Base-by-base conservation (phyloP, 176 grass and related monocot species). In the Zea luxurians region DNA sequence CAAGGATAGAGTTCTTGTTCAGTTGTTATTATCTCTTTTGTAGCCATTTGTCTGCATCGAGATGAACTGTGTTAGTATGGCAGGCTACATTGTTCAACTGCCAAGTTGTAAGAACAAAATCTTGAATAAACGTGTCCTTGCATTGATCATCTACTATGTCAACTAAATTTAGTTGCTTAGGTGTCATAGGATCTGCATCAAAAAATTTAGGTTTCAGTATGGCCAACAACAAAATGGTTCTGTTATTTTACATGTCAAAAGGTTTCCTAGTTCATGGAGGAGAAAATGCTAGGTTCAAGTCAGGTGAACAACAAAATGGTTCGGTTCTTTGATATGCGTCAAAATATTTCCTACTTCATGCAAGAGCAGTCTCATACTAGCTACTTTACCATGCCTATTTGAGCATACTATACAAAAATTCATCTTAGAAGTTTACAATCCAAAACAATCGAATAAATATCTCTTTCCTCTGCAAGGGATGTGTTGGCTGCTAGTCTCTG, bases 401-500 rank as follows among this genome's bases (percentile, higher is more conserved):
- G 43, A 68, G n/a, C 15, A 46, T 48, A 13, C 4, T n/a, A 48
- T 37, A 37, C 4, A 44, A 58, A 21, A 59, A 44, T 73, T 50
- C 42, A 8, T 3, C 8, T 11, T 16, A 3, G 0, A 72, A 65
- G 13, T 6, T 61, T 64, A 3, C 43, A 47, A 75, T 41, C 0
- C 11, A 57, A 34, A 74, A 79, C 7, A 45, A 37, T 17, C 0
- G 27, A 74, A 43, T 11, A 43, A 35, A 60, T 0, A 5, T 35
- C 42, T 41, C n/a, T 66, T 12, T 40, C 2, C 36, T 34, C 1
- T 54, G 20, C 54, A 64, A 76, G 13, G 73, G 41, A 74, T 50
- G 44, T 47, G 53, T 37, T 73, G 74, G 63, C 55, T 78, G 74
- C 61, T 74, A 43, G 13, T 35, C 43, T 78, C 43, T 78, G 53